Percentiles rank a stretch among this genome's conserved stretches.
Evolutionary conservation across 495 filamentous ascomycete genomes (phyloP).

Genomic region (Daldinia concentrica): DNA sequence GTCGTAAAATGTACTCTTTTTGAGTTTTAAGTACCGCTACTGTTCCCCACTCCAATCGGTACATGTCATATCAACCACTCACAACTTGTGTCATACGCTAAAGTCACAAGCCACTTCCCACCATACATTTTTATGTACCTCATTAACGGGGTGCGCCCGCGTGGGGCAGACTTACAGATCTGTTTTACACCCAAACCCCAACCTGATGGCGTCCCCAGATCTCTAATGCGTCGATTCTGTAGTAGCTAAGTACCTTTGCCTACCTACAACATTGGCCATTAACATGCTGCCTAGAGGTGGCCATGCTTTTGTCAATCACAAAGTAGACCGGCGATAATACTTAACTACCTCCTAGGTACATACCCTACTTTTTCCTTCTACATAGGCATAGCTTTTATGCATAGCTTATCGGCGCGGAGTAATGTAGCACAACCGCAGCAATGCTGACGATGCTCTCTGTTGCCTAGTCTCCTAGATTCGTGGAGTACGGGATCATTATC

Average conservation of each 20-base stretch:
- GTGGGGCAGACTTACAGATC: constrained; percentile 23
- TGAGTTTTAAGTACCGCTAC: constrained; percentile 27
- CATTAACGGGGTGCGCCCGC: constrained; percentile 27
- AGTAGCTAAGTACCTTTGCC: constrained; percentile 8
- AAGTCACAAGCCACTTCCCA: constrained; percentile 45
- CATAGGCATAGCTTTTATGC: not conserved
- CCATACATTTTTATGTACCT: constrained; percentile 10
- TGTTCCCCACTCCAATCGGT: constrained; percentile 17
- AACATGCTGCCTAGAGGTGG: not conserved
- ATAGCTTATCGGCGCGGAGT: not conserved
- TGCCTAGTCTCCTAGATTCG: constrained; percentile 27
- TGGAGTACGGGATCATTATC: constrained; percentile 9
- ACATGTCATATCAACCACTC: constrained; percentile 35
- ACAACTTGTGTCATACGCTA: constrained; percentile 40
- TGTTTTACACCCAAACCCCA: constrained; percentile 28
- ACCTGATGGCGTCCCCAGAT: constrained; percentile 26
- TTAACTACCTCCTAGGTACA: not conserved
- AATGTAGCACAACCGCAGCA: constrained; percentile 11
- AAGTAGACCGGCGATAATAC: not conserved
- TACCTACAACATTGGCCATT: constrained; percentile 1
- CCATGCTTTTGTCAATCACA: not conserved
- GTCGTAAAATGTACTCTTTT: constrained; percentile 17
- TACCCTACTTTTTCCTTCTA: not conserved
- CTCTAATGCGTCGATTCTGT: not conserved
- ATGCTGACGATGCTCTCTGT: constrained; percentile 36